Conservation (phyloP, 257 asterid genomes). For the Jasminum sambac region DNA sequence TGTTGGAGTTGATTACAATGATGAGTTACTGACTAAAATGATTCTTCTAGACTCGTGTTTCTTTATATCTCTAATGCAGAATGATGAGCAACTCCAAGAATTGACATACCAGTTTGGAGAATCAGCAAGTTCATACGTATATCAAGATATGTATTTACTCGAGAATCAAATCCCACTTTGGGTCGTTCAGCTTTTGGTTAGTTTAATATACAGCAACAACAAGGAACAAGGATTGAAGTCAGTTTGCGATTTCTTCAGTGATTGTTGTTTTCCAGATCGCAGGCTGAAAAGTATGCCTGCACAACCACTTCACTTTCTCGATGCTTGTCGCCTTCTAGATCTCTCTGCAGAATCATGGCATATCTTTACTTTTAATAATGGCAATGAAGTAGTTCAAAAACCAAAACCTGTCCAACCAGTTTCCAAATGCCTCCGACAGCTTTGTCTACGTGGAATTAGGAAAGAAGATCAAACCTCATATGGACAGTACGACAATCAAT, state of each 20-base stretch:
- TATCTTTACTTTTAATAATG: too few relatives aligned
- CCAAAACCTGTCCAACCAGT: too few relatives aligned
- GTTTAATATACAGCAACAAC: neutral
- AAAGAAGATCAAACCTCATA: too few relatives aligned
- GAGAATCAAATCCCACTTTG: too few relatives aligned
- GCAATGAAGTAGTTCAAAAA: too few relatives aligned
- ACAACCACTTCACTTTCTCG: constrained; percentile 26
- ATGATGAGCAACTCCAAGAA: fast-evolving
- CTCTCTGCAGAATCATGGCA: too few relatives aligned
- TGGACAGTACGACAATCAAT: too few relatives aligned
- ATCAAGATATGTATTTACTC: constrained; percentile 26
- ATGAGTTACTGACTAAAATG: neutral
- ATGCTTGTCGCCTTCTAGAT: neutral
- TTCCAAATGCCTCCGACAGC: too few relatives aligned
- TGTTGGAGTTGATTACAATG: neutral
- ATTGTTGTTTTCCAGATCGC: neutral
- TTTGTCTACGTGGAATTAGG: too few relatives aligned
- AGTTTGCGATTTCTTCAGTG: neutral
- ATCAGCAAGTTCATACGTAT: too few relatives aligned
- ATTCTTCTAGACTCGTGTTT: constrained; percentile 20
- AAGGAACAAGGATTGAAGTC: neutral
- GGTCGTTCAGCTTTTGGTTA: constrained; percentile 5
- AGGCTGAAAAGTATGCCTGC: neutral
- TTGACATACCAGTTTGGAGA: too few relatives aligned
- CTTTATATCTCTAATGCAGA: neutral